Conservation (phyloP, 768 basidiomycete genomes). For the Glaciozyma martinii region DNA sequence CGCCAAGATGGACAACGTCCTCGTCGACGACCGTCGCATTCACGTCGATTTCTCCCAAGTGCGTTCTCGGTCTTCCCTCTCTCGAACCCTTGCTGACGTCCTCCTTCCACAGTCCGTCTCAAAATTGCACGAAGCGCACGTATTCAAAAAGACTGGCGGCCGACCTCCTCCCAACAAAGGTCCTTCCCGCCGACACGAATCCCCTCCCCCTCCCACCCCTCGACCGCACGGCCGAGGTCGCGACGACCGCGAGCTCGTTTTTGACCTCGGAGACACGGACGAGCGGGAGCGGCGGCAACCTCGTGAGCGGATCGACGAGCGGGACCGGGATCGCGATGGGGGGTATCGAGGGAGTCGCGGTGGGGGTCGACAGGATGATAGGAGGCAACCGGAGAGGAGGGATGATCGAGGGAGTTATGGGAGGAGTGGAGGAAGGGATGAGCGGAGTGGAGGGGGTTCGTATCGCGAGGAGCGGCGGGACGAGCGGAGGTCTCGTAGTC, state of each 20-base stretch:
- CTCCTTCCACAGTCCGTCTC: constrained; percentile 77
- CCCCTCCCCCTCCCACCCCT: background rate
- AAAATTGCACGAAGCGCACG: constrained; percentile 70
- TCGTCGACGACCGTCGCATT: constrained; percentile 93
- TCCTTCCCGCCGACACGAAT: constrained; percentile 10
- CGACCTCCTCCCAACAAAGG: constrained; percentile 50
- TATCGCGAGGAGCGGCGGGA: background rate
- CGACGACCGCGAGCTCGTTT: constrained; percentile 43
- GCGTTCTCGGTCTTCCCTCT: background rate
- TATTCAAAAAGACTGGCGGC: constrained; percentile 34
- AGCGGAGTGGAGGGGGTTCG: background rate
- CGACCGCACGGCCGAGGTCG: constrained; percentile 23
- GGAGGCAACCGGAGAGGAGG: background rate
- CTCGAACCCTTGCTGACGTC: background rate
- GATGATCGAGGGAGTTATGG: background rate
- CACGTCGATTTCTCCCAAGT: constrained; percentile 91
- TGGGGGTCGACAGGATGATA: background rate
- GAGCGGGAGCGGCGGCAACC: constrained; percentile 27
- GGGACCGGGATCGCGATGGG: constrained; percentile 6
- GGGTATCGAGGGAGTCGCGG: background rate
- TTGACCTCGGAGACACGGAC: constrained; percentile 49
- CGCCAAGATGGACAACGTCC: constrained; percentile 99
- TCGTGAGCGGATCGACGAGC: background rate
- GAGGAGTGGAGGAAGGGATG: background rate
- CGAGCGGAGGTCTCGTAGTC: background rate